Conservation (phyloP, 2,329 filamentous ascomycete genomes). For the Aspergillus clavatus region DNA sequence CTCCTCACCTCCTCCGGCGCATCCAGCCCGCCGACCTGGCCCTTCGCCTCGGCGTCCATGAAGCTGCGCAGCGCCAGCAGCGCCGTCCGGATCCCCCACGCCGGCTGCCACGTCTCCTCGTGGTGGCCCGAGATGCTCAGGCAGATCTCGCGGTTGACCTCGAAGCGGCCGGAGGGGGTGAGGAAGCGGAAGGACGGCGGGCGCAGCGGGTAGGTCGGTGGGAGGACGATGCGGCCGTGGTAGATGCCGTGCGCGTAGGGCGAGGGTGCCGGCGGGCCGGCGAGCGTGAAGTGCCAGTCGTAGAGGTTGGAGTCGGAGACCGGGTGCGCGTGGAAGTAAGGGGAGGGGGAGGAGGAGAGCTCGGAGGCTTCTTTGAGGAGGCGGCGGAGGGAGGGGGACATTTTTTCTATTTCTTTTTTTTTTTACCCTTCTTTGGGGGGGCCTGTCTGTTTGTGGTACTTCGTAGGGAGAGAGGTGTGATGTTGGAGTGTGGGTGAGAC, state of each 20-base stretch:
- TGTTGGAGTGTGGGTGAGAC: too few species aligned
- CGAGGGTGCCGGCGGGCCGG: slow-evolving; percentile 73
- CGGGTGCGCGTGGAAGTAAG: slow-evolving; percentile 80
- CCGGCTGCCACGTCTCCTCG: slow-evolving; percentile 97
- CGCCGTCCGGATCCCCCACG: slow-evolving; percentile 92
- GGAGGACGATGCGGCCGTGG: slow-evolving; percentile 90
- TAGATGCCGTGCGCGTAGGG: slow-evolving; percentile 80
- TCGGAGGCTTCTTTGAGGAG: slow-evolving; percentile 80
- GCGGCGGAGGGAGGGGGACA: slow-evolving; percentile 34
- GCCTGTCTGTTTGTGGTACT: too few species aligned
- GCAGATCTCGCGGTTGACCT: slow-evolving; percentile 95
- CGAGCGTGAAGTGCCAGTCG: slow-evolving; percentile 98
- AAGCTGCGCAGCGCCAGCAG: slow-evolving; percentile 74
- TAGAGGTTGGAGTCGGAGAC: slow-evolving; percentile 80
- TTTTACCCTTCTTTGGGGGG: too few species aligned
- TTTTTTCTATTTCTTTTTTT: slow-evolving; percentile 14
- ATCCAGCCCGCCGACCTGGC: slow-evolving; percentile 87
- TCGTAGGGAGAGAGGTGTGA: not conserved
- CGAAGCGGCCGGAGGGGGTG: slow-evolving; percentile 87
- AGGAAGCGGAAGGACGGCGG: slow-evolving; percentile 95
- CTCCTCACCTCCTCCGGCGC: slow-evolving; percentile 63
- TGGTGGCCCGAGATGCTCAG: slow-evolving; percentile 91
- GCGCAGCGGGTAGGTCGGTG: slow-evolving; percentile 81
- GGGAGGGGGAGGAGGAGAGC: slow-evolving; percentile 70
- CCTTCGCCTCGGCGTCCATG: slow-evolving; percentile 85